These are phyloP conservation scores for Peniophora sp. DNA, from an alignment of 1,284 basidiomycete genomes.

Conservation along the genomic window DNA sequence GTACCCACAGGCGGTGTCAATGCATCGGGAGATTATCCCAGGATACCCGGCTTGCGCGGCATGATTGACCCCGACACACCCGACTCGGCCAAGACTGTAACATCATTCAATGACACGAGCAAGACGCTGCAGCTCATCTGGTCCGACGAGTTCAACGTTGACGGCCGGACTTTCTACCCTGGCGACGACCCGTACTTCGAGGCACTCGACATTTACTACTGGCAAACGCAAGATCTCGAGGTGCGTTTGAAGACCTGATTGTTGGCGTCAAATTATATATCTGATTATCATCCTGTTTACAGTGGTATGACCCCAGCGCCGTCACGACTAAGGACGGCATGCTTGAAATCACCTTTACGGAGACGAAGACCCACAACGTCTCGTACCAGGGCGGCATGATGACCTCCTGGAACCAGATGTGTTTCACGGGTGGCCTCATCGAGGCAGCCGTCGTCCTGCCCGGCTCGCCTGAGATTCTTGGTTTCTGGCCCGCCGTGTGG, in stretches of 20 bases:
- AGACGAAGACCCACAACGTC: constrained; percentile 63
- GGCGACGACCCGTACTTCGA: constrained; percentile 62
- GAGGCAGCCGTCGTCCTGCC: constrained; percentile 76
- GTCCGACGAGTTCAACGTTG: constrained; percentile 85
- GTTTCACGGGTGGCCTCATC: constrained; percentile 83
- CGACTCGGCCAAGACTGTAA: constrained; percentile 45
- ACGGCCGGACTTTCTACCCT: constrained; percentile 75
- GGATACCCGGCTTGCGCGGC: constrained; percentile 55
- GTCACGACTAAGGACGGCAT: constrained; percentile 74
- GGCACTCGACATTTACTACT: constrained; percentile 64
- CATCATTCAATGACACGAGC: constrained; percentile 41
- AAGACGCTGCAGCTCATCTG: constrained; percentile 60
- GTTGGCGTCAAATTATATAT: background rate
- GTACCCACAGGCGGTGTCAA: background rate
- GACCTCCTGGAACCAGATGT: constrained; percentile 86
- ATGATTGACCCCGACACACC: constrained; percentile 8
- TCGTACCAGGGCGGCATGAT: constrained; percentile 71
- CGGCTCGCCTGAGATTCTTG: constrained; percentile 52
- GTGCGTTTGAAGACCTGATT: background rate
- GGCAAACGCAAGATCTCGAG: constrained; percentile 33
- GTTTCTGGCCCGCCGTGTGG: constrained; percentile 46
- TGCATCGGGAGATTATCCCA: constrained; percentile 42
- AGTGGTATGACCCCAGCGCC: constrained; percentile 61
- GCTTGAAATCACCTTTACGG: constrained; percentile 71
- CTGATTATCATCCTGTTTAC: background rate